Conservation (phyloP, 805 yeast species). For the Groenewaldozyma tartarivorans region DNA sequence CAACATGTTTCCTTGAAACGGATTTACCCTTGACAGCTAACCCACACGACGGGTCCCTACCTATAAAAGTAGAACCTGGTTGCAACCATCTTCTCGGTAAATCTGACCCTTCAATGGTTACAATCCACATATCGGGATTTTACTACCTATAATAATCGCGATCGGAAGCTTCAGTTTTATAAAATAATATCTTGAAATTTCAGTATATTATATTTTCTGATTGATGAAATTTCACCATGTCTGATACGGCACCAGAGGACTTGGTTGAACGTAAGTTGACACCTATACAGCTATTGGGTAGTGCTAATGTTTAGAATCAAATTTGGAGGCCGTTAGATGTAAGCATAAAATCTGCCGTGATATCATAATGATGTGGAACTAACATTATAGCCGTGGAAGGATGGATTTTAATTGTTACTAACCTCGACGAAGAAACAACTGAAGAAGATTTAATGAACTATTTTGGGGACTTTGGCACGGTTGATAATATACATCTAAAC, state of each 20-base stretch:
- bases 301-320: no score
- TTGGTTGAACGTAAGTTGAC: no score
- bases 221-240: no score
- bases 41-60: constrained; percentile 3
- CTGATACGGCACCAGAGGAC: no score
- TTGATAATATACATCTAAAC: constrained; percentile 32
- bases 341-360: neutral
- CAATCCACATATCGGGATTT: constrained; percentile 12
- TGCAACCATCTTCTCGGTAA: constrained; percentile 19
- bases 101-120: constrained; percentile 7
- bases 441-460: constrained; percentile 36
- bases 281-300: no score
- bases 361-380: constrained; percentile 12
- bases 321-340: neutral
- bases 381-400: constrained; percentile 30
- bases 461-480: constrained; percentile 33
- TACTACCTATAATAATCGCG: no score
- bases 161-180: no score
- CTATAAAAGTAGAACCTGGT: constrained; percentile 18
- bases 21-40: constrained; percentile 12
- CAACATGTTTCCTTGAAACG: neutral
- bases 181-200: no score
- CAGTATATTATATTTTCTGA: no score
- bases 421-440: constrained; percentile 36
- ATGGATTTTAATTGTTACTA: constrained; percentile 32